phyloP scores from a whole-genome alignment of 2,329 filamentous ascomycete genomes.

The Tolypocladium ovalisporum region DNA sequence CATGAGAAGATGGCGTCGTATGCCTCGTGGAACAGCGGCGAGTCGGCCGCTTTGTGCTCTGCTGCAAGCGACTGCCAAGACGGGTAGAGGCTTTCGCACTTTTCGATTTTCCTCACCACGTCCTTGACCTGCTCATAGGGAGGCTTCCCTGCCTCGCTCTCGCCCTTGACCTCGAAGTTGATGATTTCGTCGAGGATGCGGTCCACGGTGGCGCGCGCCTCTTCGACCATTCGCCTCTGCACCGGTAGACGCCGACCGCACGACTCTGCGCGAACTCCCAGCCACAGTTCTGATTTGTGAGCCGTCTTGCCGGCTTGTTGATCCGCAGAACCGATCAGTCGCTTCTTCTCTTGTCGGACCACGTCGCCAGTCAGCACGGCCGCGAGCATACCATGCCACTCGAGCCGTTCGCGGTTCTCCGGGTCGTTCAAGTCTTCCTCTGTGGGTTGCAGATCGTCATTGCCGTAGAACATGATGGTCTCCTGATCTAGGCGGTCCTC shows the following conservation, averaged over 20 bases:
- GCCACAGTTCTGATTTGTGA: slow-evolving; percentile 73
- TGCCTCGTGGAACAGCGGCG: slow-evolving; percentile 66
- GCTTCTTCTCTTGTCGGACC: slow-evolving; percentile 95
- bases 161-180: slow-evolving; percentile 87
- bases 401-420: slow-evolving; percentile 76
- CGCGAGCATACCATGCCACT: slow-evolving; percentile 97
- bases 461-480: slow-evolving; percentile 83
- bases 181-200: slow-evolving; percentile 77
- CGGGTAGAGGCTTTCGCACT: slow-evolving; percentile 75
- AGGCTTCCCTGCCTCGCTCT: slow-evolving; percentile 81
- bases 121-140: slow-evolving; percentile 83
- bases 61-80: slow-evolving; percentile 63
- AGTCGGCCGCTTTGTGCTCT: slow-evolving; percentile 67
- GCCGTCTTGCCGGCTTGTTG: slow-evolving; percentile 49
- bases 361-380: slow-evolving; percentile 94
- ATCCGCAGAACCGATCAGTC: slow-evolving; percentile 68
- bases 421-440: slow-evolving; percentile 84
- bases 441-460: slow-evolving; percentile 79
- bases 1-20: slow-evolving; percentile 86
- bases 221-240: slow-evolving; percentile 80
- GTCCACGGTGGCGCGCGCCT: slow-evolving; percentile 64
- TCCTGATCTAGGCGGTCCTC: slow-evolving; percentile 88
- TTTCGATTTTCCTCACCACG: slow-evolving; percentile 82
- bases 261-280: slow-evolving; percentile 72
- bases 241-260: slow-evolving; percentile 77